Base-by-base conservation (phyloP, 2,329 filamentous ascomycete genomes). In the Blastomyces emzantsi region DNA sequence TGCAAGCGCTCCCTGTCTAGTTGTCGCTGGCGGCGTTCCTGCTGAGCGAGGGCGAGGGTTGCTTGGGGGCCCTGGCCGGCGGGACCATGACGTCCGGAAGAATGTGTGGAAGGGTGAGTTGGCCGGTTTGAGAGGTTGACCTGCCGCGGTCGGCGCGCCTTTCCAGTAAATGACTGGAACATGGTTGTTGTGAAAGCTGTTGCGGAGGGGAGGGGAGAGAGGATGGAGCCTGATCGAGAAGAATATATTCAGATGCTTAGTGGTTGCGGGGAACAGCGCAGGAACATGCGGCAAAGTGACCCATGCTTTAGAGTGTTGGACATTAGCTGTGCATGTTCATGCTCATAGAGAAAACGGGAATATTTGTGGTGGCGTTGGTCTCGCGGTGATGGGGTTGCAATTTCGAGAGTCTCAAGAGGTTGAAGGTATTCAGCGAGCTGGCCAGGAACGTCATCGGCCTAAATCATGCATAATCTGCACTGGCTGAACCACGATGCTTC, bases 101-200 rank as follows among this genome's bases (percentile, higher is more conserved):
- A 84, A 65, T 83, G 75, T 62, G 75, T 76, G 61, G 83, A 87
- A 3, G 92, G 90, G 72, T 96, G 96, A 60, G 81, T 81, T 68
- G 85, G 85, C 69, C 92, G 88, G 66, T 92, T 94, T 68, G 91
- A 94, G 66, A 99, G 87, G 77, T 97, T 97, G 73, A 97, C 91
- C 75, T 97, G 92, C 68, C 94, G 88, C 66, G 89, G 88, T 69
- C 90, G 89, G 72, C 90, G 87, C 70, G 91, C 90, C 77, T 80
- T 90, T 70, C 94, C 94, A 30, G 90, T 94, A 79, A 99, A 99
- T 62, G 89, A 92, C 66, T 89, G 87, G 78, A 94, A 95, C 93
- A 97, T 97, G 69, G 73, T 74, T 57, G 55, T 11, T 41, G 19
- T 57, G 5, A 41, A 39, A n/a, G 67, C 64, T 56, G 57, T 15